Evolutionary conservation across 768 basidiomycete genomes (phyloP), one percentile per base, ranked within the genome.

Genomic region (Naematelia encephala): DNA sequence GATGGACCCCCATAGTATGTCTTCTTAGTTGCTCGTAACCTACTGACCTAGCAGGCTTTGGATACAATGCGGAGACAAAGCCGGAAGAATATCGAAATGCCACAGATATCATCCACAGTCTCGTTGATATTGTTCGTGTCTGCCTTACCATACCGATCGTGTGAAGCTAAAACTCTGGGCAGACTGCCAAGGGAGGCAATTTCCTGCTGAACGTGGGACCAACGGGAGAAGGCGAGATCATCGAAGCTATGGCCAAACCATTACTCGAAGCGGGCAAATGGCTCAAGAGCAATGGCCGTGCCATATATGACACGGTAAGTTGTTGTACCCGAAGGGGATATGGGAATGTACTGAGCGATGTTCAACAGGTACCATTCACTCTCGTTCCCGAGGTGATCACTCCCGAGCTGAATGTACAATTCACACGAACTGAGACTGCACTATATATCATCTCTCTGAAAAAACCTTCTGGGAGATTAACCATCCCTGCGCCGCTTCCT

Each of bases 251-350:
- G 54, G 27, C 54, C 30, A 47, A 46, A 25, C 54, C 43, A 10
- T 25, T 56, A 10, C 27, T 22, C 14, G 54, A 30, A 30, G 54
- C 54, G 13, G 54, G 54, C 16, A 12, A 26, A 42, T 56, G 54
- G 54, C 54, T 56, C 54, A 56, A 56, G 29, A 22, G 19, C 42
- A 45, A 56, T 27, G 54, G 43, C 14, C 14, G 29, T 8, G 54
- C 54, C n/a, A 56, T 56, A 16, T 56, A 56, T 43, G 54, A 47
- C 5, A 56, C 54, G 14, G 54, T 56, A 16, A 46, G 54, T 56
- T 39, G 34, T 16, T 39, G n/a, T n/a, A n/a, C n/a, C 51, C 23
- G 3, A 19, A 43, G 1, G 19, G 1, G 42, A 43, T 14, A 1
- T 43, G 19, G 42, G 42, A 3, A 43, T 19, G 19, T 43, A 3